A percentile compares a stretch with the other conserved stretches of the same genome.
Conservation (phyloP, 2,329 filamentous ascomycete species). For the Pseudogymnoascus sp. region DNA sequence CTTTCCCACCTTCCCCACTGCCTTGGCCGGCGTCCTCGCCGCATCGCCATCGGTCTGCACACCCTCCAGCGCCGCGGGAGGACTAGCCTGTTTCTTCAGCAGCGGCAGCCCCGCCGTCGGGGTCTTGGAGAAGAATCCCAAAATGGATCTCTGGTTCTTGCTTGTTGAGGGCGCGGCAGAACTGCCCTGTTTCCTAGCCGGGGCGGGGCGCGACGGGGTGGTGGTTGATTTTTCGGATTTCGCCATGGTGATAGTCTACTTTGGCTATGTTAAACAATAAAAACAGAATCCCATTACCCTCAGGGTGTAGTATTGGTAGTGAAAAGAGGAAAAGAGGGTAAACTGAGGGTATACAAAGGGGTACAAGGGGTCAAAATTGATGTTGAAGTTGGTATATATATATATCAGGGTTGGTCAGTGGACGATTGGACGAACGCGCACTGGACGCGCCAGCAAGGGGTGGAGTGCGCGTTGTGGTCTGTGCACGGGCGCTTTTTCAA, state of each 20-base stretch:
- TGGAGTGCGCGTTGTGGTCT: neutral
- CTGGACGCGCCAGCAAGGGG: neutral
- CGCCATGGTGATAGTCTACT: neutral
- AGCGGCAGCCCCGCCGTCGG: slow-evolving; percentile 28
- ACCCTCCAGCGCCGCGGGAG: neutral
- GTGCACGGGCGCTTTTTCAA: neutral
- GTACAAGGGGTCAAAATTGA: neutral
- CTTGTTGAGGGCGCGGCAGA: neutral
- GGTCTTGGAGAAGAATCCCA: slow-evolving; percentile 68
- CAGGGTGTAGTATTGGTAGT: neutral
- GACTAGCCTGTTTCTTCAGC: slow-evolving; percentile 23
- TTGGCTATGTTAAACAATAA: neutral
- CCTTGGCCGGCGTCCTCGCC: slow-evolving; percentile 24
- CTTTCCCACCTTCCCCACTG: slow-evolving; percentile 24
- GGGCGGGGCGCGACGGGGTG: neutral
- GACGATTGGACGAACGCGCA: neutral
- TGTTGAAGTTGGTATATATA: neutral
- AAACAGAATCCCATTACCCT: neutral
- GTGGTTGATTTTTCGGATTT: neutral
- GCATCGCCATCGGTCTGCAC: slow-evolving; percentile 31
- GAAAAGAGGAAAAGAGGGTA: neutral
- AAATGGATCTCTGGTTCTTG: slow-evolving; percentile 62
- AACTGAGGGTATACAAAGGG: neutral
- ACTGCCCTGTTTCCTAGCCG: neutral
- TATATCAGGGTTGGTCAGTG: neutral